These are phyloP conservation scores for Podaxis mareebaensis DNA, from an alignment of 768 basidiomycete genomes.

Conservation along the genomic window DNA sequence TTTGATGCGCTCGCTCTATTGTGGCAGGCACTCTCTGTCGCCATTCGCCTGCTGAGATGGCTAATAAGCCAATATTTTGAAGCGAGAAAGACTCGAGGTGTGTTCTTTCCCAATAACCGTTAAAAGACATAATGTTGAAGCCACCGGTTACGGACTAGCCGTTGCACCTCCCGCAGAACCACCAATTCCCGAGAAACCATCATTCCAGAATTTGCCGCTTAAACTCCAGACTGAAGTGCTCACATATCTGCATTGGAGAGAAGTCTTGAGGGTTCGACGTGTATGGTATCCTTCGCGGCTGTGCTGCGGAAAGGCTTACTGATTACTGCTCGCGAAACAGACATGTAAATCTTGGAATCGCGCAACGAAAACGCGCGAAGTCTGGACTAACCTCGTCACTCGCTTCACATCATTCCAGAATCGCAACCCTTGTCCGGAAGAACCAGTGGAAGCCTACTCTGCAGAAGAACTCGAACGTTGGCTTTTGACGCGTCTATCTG, in stretches of 20 bases:
- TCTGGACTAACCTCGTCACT: conserved; percentile 13
- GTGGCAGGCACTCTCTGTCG: conserved; percentile 9
- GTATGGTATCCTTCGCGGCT: background rate
- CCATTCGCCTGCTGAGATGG: conserved; percentile 14
- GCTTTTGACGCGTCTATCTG: conserved; percentile 13
- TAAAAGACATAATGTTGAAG: background rate
- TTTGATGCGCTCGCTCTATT: background rate
- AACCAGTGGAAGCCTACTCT: conserved; percentile 13
- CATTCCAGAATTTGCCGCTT: conserved; percentile 14
- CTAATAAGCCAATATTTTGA: conserved; percentile 12
- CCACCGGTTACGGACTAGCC: background rate
- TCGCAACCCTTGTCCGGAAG: conserved; percentile 8
- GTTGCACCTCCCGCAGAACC: conserved; percentile 1
- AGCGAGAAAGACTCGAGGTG: conserved; percentile 9
- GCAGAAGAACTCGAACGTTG: conserved; percentile 14
- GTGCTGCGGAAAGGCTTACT: background rate
- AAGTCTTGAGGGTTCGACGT: conserved; percentile 15
- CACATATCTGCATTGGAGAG: conserved; percentile 14
- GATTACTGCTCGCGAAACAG: background rate
- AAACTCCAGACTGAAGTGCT: conserved; percentile 13
- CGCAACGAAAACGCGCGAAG: conserved; percentile 11
- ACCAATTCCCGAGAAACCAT: conserved; percentile 6
- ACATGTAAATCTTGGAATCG: conserved; percentile 18
- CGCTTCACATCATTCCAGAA: conserved; percentile 12
- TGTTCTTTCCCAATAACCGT: background rate